These are phyloP conservation scores for Ulvella scutata DNA, from an alignment of 139 green algal genomes.

Conservation along the genomic window DNA sequence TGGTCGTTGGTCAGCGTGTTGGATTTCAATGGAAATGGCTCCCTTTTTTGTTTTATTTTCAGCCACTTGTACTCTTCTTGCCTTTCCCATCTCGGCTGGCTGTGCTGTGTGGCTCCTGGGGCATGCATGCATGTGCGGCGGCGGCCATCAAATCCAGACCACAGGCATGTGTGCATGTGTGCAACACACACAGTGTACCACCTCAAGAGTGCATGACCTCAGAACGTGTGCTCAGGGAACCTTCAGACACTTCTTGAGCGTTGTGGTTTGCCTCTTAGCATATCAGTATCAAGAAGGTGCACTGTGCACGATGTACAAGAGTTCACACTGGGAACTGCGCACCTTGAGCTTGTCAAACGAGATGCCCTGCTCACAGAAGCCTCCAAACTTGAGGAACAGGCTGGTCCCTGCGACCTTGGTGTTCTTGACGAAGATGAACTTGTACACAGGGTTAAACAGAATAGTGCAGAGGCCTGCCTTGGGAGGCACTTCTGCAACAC, in stretches of 20 bases:
- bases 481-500: neutral
- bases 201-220: neutral
- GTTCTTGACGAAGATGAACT: conserved; percentile 1
- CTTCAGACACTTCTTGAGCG: neutral
- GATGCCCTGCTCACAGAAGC: neutral
- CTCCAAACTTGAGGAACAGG: neutral
- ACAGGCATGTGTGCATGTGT: neutral
- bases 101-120: no score
- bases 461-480: neutral
- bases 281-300: neutral
- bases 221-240: neutral
- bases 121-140: no score
- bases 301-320: no score
- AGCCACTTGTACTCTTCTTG: no score
- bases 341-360: neutral
- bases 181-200: neutral
- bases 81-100: no score
- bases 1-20: no score
- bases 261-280: neutral
- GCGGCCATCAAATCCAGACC: no score
- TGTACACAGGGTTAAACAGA: neutral
- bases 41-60: no score
- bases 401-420: conserved; percentile 1
- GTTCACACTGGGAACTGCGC: no score
- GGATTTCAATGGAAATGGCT: no score